Base-by-base conservation (phyloP, 2,329 filamentous ascomycete species). In the Monosporascus sp. region DNA sequence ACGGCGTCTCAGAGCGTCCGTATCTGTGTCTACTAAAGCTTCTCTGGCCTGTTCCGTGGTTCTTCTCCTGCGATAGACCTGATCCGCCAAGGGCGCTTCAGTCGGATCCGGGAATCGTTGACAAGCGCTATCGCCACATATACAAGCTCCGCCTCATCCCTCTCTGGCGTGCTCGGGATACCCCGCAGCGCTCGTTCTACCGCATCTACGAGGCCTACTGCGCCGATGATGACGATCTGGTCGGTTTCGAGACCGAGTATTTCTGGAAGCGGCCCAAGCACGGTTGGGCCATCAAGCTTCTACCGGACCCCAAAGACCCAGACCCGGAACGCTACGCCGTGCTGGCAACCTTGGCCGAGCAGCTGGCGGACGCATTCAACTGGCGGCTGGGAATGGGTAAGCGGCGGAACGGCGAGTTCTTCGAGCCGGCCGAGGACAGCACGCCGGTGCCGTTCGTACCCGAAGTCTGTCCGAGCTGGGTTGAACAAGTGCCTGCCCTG, bases 201-300 rank as follows among this genome's bases (percentile, higher is more conserved):
- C 61, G 62, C 17, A 53, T 66, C 3, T 66, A 66, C 48, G 64
- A 67, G 52, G 62, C 60, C 15, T 54, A 64, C n/a, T 65, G 61
- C 49, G 60, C 60, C 36, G 54, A 54, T 11, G 57, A 66, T 50
- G 63, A 61, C 9, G 38, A 51, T 6, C 52, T 63, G 22, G 58
- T 65, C 7, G 55, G 58, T 20, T 65, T 62, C 31, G 63, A 64
- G 54, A 59, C 59, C 11, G 61, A 66, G 55, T 67, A 67, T 46
- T 58, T 65, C 43, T 67, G 62, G 60, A 52, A 56, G 9, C 57
- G 58, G n/a, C 25, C 46, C 17, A 54, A 57, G 35, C 58, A 57
- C 7, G 22, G 24, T 11, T 66, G 60, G 64, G 53, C 54, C 3
- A 50, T 50, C 24, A 51, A 46, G 5, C 52, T 53, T 18, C 55